Evolutionary conservation across 2,329 filamentous ascomycete genomes (phyloP), one percentile per base, ranked within the genome.

Genomic region (Venturia pyrina): DNA sequence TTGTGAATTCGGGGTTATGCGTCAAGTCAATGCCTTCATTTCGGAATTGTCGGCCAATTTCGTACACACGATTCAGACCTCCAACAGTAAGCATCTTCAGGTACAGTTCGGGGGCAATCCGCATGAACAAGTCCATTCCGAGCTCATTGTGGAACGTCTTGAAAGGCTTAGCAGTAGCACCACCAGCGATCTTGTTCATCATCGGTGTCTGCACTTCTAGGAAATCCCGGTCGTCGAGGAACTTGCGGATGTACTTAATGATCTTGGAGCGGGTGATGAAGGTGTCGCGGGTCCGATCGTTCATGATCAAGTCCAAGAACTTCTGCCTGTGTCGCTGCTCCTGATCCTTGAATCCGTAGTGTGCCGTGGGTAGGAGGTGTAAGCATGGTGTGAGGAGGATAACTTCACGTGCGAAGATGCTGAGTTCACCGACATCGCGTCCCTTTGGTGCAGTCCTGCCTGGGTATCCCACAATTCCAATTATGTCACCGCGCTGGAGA

Each of bases 1-100:
- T 96, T 56, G 95, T 99, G 81, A 99, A 99, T 76, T 99, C 95
- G 48, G 90, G 95, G 82, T 98, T 99, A 83, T 99, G 95, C 8
- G 95, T 99, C 63, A 95, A 81, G 76, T 96, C 91, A 69, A 91
- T 89, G 67, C 89, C 88, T 78, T 96, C 93, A 74, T 99, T 99
- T 72, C 95, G 83, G 85, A 99, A 99, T 76, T 96, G 91, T 70
- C 92, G 89, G 69, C 95, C 95, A 69, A 99, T 87, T 77, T 99
- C 95, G 78, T 96, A 99, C 17, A 99, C 95, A 72, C 90, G 87
- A 80, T 96, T 91, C 53, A 98, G 84, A 67, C 93, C 95, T 73
- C 96, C 96, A 41, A 99, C 93, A 62, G 98, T 89, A 67, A 89
- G 83, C 87, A 96, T 91, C 89, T 99, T 99, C 72, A 99, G 87